Evolutionary conservation across 2,329 filamentous ascomycete genomes (phyloP), one percentile per base, ranked within the genome.

Genomic region (Blastomyces emzantsi): DNA sequence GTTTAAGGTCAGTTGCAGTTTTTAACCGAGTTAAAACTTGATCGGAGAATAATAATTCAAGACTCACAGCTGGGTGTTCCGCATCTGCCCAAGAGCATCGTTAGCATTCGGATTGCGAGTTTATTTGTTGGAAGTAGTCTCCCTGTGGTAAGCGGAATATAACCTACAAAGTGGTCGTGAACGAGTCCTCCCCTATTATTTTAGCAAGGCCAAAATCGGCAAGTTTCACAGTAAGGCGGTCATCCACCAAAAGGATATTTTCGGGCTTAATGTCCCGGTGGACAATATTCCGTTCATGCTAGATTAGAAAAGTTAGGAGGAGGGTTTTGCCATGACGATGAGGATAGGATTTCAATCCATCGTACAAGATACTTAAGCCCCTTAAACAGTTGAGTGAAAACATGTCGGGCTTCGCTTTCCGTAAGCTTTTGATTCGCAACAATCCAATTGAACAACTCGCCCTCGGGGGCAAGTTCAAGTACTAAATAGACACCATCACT

Each of bases 221-320:
- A 66, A 99, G 79, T 77, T 99, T 99, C 67, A 96, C 88, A 64
- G 87, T 87, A 36, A 97, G 79, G 43, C 94, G 83, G 71, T 90
- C 91, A 76, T 97, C 91, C 5, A 89, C 86, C 45, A 99, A 80
- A 9, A 99, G 79, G 43, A 99, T 97, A 71, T 97, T 97, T 73
- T 97, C 93, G 0, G 92, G 93, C 76, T 97, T 97, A 77, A 99
- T 97, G 70, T 99, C 94, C 64, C 94, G 89, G 75, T 99, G 94
- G 5, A 97, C 92, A 74, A 99, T 96, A 70, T 94, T 95, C 66
- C 94, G 90, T 66, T 97, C 94, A 74, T 99, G 94, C 93, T 66
- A 69, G 67, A 33, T 17, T 5, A 49, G 11, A 45, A n/a, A 19
- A 47, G 54, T 52, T 19, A 63, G 36, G 17, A 25, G 11, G n/a